Percentiles rank a stretch among this genome's conserved stretches.
These are phyloP conservation scores for Aspergillus bertholletiae DNA, from an alignment of 495 filamentous ascomycete genomes.

Conservation along the genomic window DNA sequence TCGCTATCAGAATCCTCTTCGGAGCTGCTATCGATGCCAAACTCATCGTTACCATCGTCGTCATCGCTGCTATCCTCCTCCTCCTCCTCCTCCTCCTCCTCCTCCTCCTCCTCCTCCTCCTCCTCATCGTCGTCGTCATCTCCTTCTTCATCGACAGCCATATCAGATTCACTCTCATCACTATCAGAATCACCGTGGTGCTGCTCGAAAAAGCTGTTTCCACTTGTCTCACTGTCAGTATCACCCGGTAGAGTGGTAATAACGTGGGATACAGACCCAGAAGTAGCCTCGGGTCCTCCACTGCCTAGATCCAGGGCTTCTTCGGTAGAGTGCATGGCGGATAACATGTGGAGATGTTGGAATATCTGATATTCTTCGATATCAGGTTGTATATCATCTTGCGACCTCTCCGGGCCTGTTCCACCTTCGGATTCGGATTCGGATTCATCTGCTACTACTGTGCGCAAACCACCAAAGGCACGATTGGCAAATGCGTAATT, in stretches of 20 bases:
- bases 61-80: slow-evolving; percentile 14
- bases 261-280: neutral
- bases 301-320: neutral
- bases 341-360: slow-evolving; percentile 20
- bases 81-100: slow-evolving; percentile 2
- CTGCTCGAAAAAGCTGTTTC: neutral
- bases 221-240: neutral
- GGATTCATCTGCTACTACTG: slow-evolving; percentile 27
- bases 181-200: slow-evolving; percentile 15
- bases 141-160: slow-evolving; percentile 1
- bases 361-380: slow-evolving; percentile 38
- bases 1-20: slow-evolving; percentile 26
- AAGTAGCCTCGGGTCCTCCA: neutral
- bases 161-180: slow-evolving; percentile 7
- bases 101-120: slow-evolving; percentile 13
- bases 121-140: too few relatives aligned
- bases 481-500: slow-evolving; percentile 57
- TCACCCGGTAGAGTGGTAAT: slow-evolving; percentile 1
- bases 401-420: slow-evolving; percentile 34
- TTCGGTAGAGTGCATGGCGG: neutral
- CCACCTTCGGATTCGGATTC: slow-evolving; percentile 36
- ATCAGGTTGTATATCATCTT: slow-evolving; percentile 42
- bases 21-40: slow-evolving; percentile 27
- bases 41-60: slow-evolving; percentile 18
- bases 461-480: slow-evolving; percentile 59